phyloP scores from a whole-genome alignment of 2,329 filamentous ascomycete species.

The Diaporthe humulicola region DNA sequence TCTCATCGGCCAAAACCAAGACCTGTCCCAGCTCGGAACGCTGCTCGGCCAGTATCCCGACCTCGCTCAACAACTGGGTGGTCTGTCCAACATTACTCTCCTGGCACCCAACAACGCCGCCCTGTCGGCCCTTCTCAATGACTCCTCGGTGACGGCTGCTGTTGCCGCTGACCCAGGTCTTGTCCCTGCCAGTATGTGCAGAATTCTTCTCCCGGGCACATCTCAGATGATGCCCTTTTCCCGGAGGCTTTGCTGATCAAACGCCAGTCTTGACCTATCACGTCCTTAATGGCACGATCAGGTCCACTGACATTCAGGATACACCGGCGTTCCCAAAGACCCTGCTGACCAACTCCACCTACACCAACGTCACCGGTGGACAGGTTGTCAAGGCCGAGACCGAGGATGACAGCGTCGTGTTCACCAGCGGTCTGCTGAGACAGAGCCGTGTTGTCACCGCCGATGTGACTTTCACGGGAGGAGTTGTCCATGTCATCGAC shows the following conservation, averaged over 20 bases:
- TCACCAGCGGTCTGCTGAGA: conserved; percentile 65
- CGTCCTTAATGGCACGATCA: conserved; percentile 66
- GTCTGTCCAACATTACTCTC: conserved; percentile 66
- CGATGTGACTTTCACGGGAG: conserved; percentile 67
- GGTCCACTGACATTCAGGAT: conserved; percentile 45
- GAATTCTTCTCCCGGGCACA: neutral
- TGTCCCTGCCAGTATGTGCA: conserved; percentile 47
- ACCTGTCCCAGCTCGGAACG: conserved; percentile 43
- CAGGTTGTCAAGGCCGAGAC: conserved; percentile 66
- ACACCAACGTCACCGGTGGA: conserved; percentile 70
- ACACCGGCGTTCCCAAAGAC: conserved; percentile 54
- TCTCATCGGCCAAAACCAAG: conserved; percentile 42
- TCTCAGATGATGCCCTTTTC: neutral
- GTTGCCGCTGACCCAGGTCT: conserved; percentile 43
- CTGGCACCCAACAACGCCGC: conserved; percentile 70
- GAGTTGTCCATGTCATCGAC: conserved; percentile 67
- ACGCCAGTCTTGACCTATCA: conserved; percentile 66
- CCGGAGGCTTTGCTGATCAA: neutral
- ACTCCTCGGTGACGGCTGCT: conserved; percentile 45
- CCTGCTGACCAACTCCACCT: conserved; percentile 63
- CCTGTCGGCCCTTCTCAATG: conserved; percentile 53
- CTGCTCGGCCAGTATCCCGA: conserved; percentile 53
- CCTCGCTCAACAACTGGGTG: conserved; percentile 52
- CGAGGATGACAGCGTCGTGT: conserved; percentile 57
- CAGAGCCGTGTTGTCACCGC: conserved; percentile 62